Conservation (phyloP, 306 rosid genomes). For the Begonia masoniana region DNA sequence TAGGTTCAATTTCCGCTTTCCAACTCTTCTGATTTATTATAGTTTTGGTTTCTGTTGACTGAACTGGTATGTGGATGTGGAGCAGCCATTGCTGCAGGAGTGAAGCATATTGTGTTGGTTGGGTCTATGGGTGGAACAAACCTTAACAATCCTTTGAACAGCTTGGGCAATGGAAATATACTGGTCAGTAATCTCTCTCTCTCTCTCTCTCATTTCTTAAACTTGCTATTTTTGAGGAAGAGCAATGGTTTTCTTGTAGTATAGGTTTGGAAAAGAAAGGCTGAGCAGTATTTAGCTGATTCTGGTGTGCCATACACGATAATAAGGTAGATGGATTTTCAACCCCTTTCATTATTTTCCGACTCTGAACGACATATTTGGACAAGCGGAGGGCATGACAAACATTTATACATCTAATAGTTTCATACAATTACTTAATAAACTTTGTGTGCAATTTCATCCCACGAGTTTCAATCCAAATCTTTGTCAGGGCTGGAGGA, state of each 20-base stretch:
- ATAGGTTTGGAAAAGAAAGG: conserved; percentile 96
- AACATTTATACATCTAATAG: no score
- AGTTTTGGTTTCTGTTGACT: conserved; percentile 5
- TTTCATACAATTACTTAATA: no score
- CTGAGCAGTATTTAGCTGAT: conserved; percentile 84
- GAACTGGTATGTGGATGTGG: conserved; percentile 7
- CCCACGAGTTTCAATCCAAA: no score
- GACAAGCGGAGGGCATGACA: no score
- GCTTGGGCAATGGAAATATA: conserved; percentile 81
- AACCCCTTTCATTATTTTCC: not conserved
- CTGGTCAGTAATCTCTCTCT: conserved; percentile 44
- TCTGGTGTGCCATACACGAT: conserved; percentile 86
- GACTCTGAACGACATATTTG: no score
- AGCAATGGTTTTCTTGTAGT: not conserved
- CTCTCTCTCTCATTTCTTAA: not conserved
- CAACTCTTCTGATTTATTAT: conserved; percentile 5
- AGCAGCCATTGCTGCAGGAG: conserved; percentile 92
- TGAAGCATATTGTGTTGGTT: conserved; percentile 86
- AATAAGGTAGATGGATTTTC: conserved; percentile 45
- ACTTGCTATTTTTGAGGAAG: not conserved
- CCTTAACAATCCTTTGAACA: conserved; percentile 63
- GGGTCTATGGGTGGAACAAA: conserved; percentile 97
- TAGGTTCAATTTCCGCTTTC: conserved; percentile 9
- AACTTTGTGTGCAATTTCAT: no score
- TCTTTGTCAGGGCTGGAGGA: conserved; percentile 65